phyloP scores from a whole-genome alignment of 78 protist species.

The Trichosphaerium sp. region DNA sequence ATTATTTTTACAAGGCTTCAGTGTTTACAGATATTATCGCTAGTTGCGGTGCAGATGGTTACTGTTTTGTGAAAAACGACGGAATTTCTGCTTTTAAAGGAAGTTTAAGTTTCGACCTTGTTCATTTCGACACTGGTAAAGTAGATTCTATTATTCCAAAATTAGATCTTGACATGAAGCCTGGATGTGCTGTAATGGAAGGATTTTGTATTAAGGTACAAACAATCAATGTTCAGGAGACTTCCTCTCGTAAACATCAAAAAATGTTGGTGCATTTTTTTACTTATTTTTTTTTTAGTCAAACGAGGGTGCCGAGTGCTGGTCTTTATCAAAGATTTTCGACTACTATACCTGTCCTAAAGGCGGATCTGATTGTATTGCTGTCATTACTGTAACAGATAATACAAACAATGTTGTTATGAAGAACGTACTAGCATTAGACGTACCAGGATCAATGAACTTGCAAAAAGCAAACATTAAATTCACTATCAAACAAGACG shows the following conservation, averaged over 20 bases:
- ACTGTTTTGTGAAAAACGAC: constrained; percentile 7
- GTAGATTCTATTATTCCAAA: not conserved
- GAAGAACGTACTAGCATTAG: not conserved
- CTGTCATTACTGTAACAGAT: no score
- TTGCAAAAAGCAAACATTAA: not conserved
- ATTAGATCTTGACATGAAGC: not conserved
- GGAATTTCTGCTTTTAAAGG: not conserved
- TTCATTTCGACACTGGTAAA: not conserved
- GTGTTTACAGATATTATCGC: constrained; percentile 12
- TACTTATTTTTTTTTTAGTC: no score
- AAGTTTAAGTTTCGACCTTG: not conserved
- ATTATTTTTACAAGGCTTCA: not conserved
- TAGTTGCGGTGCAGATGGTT: constrained; percentile 3
- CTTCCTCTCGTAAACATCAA: not conserved
- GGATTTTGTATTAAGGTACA: not conserved
- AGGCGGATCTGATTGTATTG: no score
- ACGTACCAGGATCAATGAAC: not conserved
- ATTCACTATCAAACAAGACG: not conserved
- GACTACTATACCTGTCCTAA: no score
- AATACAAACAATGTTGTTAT: not conserved
- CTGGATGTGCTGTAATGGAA: not conserved
- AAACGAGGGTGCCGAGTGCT: no score
- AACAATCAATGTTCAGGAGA: not conserved
- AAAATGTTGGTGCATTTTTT: no score
- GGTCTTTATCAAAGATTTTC: no score